These are phyloP conservation scores for Verticillium nonalfalfae DNA, from an alignment of 2,329 filamentous ascomycete species.

Conservation along the genomic window DNA sequence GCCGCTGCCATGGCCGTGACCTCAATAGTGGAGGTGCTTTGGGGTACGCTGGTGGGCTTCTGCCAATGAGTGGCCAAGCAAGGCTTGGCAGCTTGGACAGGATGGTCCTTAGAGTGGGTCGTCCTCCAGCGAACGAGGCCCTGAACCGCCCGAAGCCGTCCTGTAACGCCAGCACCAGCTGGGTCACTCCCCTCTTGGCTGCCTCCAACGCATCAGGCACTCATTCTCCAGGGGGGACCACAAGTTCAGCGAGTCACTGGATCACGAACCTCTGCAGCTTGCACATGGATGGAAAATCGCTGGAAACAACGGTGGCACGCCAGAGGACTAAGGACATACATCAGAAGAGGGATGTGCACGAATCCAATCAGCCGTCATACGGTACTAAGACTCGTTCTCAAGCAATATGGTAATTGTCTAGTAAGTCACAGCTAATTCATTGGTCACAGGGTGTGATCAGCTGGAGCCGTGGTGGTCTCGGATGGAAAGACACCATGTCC, in stretches of 20 bases:
- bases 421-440: neutral
- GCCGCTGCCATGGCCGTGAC: neutral
- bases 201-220: neutral
- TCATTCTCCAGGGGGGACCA: no score
- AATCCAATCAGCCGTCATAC: no score
- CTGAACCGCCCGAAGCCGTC: neutral
- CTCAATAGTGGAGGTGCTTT: neutral
- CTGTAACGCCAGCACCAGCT: neutral
- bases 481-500: neutral
- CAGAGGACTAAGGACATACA: no score
- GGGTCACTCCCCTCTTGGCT: neutral
- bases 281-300: no score
- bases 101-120: neutral
- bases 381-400: neutral
- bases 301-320: no score
- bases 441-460: neutral
- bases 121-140: neutral
- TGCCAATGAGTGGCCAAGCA: neutral
- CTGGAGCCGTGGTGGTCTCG: neutral
- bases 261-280: no score
- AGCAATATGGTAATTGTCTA: neutral
- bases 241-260: no score
- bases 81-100: neutral
- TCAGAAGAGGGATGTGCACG: no score
- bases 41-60: neutral